Evolutionary conservation across 768 basidiomycete genomes (phyloP).

Genomic region (Mycena latifolia): DNA sequence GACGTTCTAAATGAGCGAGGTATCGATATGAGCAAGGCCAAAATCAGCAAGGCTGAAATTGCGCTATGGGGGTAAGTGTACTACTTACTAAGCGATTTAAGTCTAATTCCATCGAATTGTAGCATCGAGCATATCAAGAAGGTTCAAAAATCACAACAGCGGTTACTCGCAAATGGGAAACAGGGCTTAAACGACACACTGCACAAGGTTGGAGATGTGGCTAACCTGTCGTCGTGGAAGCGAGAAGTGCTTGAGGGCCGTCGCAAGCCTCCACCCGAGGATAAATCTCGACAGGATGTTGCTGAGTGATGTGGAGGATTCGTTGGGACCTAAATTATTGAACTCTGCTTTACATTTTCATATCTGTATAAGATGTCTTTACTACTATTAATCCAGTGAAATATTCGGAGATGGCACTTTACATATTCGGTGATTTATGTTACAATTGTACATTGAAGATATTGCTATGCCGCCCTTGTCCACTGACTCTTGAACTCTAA

Average conservation of each 20-base stretch:
- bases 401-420: no score
- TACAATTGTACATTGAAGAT: neutral
- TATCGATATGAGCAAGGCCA: constrained; percentile 70
- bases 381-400: no score
- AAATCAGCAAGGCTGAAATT: constrained; percentile 71
- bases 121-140: constrained; percentile 63
- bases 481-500: constrained; percentile 76
- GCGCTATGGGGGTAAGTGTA: constrained; percentile 66
- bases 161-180: constrained; percentile 47
- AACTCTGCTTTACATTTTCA: neutral
- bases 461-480: constrained; percentile 65
- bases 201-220: constrained; percentile 38
- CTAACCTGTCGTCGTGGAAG: constrained; percentile 42
- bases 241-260: constrained; percentile 48
- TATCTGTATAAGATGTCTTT: no score
- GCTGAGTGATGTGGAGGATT: neutral
- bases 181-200: constrained; percentile 45
- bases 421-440: neutral
- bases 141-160: constrained; percentile 55
- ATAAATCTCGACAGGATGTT: neutral
- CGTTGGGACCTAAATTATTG: neutral
- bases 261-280: neutral
- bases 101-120: constrained; percentile 10
- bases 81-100: neutral
- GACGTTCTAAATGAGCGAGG: constrained; percentile 63